A percentile compares a stretch with the other conserved stretches of the same genome.
Conservation (phyloP, 1,284 basidiomycete species). For the Caloboletus firmus region DNA sequence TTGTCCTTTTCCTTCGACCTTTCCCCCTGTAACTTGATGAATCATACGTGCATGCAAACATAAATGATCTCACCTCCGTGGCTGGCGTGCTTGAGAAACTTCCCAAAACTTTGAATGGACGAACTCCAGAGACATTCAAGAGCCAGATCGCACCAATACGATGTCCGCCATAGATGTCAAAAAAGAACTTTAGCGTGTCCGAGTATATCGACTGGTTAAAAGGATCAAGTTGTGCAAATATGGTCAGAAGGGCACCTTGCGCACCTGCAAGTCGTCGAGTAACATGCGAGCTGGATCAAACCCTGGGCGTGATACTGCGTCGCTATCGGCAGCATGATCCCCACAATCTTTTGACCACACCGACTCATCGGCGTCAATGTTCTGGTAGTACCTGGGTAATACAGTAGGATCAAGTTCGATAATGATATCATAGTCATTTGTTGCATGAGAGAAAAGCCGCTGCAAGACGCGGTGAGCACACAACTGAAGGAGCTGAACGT, state of each 20-base stretch:
- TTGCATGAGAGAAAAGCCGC: slow-evolving; percentile 83
- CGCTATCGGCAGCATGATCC: slow-evolving; percentile 50
- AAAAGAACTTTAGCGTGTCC: slow-evolving; percentile 83
- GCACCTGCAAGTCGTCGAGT: slow-evolving; percentile 69
- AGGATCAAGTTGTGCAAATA: slow-evolving; percentile 2
- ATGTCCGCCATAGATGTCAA: slow-evolving; percentile 80
- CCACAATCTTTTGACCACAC: slow-evolving; percentile 44
- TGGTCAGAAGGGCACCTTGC: slow-evolving; percentile 20
- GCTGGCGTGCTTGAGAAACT: slow-evolving; percentile 72
- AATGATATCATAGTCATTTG: slow-evolving; percentile 83
- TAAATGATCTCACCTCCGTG: slow-evolving; percentile 34
- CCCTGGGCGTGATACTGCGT: slow-evolving; percentile 50
- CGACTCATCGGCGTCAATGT: slow-evolving; percentile 49
- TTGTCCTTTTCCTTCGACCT: slow-evolving; percentile 60
- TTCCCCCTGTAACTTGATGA: slow-evolving; percentile 32
- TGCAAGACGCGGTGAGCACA: slow-evolving; percentile 33
- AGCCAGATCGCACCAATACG: slow-evolving; percentile 89
- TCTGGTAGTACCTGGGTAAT: slow-evolving; percentile 75
- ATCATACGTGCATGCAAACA: not conserved
- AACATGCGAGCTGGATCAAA: slow-evolving; percentile 82
- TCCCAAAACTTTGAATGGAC: slow-evolving; percentile 80
- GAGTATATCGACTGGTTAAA: slow-evolving; percentile 64
- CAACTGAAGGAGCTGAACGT: not conserved
- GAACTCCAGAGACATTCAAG: slow-evolving; percentile 54
- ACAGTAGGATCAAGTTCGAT: slow-evolving; percentile 69